Conservation (phyloP, 371 early-diverging fungal species). For the Choanephora cucurbitarum region DNA sequence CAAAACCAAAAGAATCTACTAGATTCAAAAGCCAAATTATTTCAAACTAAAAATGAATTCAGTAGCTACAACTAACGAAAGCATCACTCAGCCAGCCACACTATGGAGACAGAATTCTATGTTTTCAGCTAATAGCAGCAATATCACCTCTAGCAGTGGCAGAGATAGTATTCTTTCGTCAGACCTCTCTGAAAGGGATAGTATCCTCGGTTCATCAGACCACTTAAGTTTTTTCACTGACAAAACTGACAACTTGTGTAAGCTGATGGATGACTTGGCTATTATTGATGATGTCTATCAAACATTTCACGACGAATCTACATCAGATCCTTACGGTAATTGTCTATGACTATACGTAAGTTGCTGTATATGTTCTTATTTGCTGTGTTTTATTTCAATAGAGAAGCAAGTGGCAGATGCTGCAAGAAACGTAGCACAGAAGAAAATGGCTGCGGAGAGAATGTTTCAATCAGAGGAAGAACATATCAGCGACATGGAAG, state of each 20-base stretch:
- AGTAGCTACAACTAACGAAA: not conserved
- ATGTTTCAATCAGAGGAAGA: constrained; percentile 22
- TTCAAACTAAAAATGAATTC: not conserved
- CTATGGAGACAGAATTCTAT: constrained; percentile 14
- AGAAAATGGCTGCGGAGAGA: constrained; percentile 15
- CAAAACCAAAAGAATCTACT: too few species aligned
- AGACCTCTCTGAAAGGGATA: constrained; percentile 11
- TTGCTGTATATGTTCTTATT: too few species aligned
- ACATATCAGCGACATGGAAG: constrained; percentile 13
- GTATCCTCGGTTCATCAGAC: constrained; percentile 1
- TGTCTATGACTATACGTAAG: too few species aligned
- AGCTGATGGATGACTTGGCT: constrained; percentile 33
- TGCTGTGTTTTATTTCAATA: constrained; percentile 3
- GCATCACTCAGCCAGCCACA: constrained; percentile 18
- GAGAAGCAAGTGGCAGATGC: constrained; percentile 31
- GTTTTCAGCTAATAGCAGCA: constrained; percentile 12
- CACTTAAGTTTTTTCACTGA: constrained; percentile 12
- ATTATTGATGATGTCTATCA: constrained; percentile 40
- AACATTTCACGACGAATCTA: constrained; percentile 21
- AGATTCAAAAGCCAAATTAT: too few species aligned
- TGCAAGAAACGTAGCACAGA: constrained; percentile 35
- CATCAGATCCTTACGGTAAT: constrained; percentile 30
- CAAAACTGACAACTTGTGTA: constrained; percentile 13
- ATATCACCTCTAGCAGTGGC: constrained; percentile 19
- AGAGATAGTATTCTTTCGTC: constrained; percentile 11